A percentile compares a stretch with the other conserved stretches of the same genome.
Conservation (phyloP, 1,284 basidiomycete species). For the Ganoderma resinaceum region DNA sequence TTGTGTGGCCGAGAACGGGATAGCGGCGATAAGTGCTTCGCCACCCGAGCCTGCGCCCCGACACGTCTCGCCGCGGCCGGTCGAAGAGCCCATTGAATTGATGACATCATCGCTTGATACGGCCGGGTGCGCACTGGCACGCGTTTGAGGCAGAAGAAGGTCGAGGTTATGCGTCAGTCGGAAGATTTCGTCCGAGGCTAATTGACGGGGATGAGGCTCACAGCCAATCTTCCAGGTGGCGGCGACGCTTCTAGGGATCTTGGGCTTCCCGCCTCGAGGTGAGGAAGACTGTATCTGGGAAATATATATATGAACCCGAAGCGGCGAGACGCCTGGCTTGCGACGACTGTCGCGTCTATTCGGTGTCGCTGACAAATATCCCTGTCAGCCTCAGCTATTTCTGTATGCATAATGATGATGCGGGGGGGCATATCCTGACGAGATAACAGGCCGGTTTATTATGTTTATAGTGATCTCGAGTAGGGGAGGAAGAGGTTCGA, state of each 20-base stretch:
- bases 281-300: background rate
- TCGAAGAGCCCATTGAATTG: background rate
- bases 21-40: background rate
- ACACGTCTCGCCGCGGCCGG: background rate
- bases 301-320: background rate
- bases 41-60: constrained; percentile 3
- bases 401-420: too few species aligned
- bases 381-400: background rate
- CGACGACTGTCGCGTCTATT: background rate
- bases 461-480: too few species aligned
- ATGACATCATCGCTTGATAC: constrained; percentile 14
- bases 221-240: background rate
- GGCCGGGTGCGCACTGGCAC: background rate
- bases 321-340: background rate
- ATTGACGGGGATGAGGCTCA: background rate
- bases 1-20: background rate
- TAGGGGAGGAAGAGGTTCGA: too few species aligned
- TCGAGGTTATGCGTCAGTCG: background rate
- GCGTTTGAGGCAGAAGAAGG: background rate
- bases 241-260: background rate
- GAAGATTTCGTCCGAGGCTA: background rate
- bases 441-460: too few species aligned
- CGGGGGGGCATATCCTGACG: background rate
- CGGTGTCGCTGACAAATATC: background rate
- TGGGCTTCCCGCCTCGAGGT: background rate